Conservation (phyloP, 1,284 basidiomycete species). For the Laetiporus sulphureus region DNA sequence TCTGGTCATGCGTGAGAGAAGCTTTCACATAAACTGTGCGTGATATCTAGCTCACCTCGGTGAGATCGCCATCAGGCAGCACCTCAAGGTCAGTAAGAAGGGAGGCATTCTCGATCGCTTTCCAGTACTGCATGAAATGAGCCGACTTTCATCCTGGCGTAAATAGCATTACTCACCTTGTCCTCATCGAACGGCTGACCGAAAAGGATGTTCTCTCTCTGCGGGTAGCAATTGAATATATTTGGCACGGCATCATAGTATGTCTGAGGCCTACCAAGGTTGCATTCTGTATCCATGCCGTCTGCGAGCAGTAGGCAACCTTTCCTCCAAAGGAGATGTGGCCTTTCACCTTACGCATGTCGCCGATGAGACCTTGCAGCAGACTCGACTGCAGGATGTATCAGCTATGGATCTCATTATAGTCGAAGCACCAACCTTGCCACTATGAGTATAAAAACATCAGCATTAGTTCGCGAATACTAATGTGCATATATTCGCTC, state of each 20-base stretch:
- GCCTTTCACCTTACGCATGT: constrained; percentile 58
- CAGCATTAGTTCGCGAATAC: too few species aligned
- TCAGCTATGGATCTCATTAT: background rate
- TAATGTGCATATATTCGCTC: too few species aligned
- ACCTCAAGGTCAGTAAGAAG: constrained; percentile 66
- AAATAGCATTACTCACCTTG: constrained; percentile 14
- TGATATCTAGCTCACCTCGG: too few species aligned
- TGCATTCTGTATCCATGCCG: constrained; percentile 86
- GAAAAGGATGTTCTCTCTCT: constrained; percentile 63
- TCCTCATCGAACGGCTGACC: constrained; percentile 63
- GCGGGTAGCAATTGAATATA: background rate
- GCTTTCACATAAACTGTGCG: too few species aligned
- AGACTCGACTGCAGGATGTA: constrained; percentile 50
- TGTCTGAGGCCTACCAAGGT: constrained; percentile 46
- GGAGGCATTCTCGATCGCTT: constrained; percentile 53
- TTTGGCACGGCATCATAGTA: background rate
- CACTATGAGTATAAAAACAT: too few species aligned
- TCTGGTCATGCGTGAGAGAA: constrained; percentile 31
- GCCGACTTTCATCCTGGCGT: background rate
- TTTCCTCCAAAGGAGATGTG: constrained; percentile 58
- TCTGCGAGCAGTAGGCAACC: constrained; percentile 80
- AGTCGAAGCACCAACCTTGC: constrained; percentile 13
- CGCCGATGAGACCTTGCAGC: constrained; percentile 65
- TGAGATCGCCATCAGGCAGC: constrained; percentile 70
- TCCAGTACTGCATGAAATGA: constrained; percentile 43